These are phyloP conservation scores for Backusella liffmaniae DNA, from an alignment of 192 early-diverging fungal genomes.

Conservation along the genomic window DNA sequence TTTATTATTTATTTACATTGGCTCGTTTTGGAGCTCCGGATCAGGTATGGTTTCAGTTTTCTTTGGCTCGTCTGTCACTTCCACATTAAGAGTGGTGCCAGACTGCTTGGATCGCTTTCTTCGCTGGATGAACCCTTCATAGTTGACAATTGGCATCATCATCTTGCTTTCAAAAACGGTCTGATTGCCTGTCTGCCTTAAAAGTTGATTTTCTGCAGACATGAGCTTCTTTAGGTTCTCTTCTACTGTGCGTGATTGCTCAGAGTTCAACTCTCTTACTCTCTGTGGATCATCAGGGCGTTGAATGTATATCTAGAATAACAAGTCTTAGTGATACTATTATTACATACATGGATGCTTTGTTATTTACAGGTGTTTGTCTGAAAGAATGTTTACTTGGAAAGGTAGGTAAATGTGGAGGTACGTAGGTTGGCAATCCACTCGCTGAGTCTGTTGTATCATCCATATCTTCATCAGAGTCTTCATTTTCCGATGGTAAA, in stretches of 20 bases:
- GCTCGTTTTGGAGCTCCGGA: slow-evolving; percentile 1
- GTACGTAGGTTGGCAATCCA: slow-evolving; percentile 44
- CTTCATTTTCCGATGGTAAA: slow-evolving; percentile 39
- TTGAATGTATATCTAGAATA: slow-evolving; percentile 48
- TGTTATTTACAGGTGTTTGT: slow-evolving; percentile 48
- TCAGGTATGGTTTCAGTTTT: not conserved
- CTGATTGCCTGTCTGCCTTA: not conserved
- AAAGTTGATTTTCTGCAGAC: slow-evolving; percentile 23
- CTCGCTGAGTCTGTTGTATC: slow-evolving; percentile 19
- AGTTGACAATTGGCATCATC: slow-evolving; percentile 19
- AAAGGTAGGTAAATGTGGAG: slow-evolving; percentile 48
- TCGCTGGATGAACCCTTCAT: slow-evolving; percentile 16
- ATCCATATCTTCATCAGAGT: slow-evolving; percentile 22
- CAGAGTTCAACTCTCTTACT: slow-evolving; percentile 49
- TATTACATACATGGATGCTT: not conserved
- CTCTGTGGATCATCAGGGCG: slow-evolving; percentile 50
- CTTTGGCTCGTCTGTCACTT: slow-evolving; percentile 9
- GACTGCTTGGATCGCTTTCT: slow-evolving; percentile 20
- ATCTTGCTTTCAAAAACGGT: not conserved
- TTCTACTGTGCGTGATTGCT: slow-evolving; percentile 56
- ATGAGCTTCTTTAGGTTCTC: slow-evolving; percentile 49
- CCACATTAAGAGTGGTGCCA: slow-evolving; percentile 8
- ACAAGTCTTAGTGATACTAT: not conserved
- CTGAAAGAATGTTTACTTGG: slow-evolving; percentile 58
- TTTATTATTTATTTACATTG: slow-evolving; percentile 10